Percentiles rank a stretch among this genome's conserved stretches.
phyloP scores from a whole-genome alignment of 2,329 filamentous ascomycete genomes.

The Orbilia quercus region DNA sequence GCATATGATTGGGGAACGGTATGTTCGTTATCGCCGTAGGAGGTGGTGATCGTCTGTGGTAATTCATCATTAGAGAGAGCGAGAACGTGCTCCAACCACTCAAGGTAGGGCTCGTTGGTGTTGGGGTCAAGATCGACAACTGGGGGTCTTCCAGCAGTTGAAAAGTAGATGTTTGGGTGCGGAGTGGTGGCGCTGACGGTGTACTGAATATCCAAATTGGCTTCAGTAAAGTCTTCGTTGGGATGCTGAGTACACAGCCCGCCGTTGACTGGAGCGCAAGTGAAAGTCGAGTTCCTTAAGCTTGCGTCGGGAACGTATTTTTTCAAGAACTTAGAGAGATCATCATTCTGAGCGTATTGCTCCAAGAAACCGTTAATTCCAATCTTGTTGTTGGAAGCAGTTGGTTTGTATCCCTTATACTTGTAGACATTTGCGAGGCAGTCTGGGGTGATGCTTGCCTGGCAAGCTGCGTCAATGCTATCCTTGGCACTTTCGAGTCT shows the following conservation, averaged over 20 bases:
- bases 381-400: conserved; percentile 48
- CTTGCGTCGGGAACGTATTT: conserved; percentile 66
- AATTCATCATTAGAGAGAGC: conserved; percentile 66
- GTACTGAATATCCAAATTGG: conserved; percentile 72
- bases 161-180: conserved; percentile 69
- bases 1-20: conserved; percentile 73
- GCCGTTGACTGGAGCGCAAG: conserved; percentile 63
- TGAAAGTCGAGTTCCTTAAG: conserved; percentile 65
- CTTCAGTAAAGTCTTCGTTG: conserved; percentile 65
- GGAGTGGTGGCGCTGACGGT: conserved; percentile 69
- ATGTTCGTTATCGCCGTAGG: conserved; percentile 76
- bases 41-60: conserved; percentile 73
- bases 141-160: conserved; percentile 69
- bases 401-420: conserved; percentile 56
- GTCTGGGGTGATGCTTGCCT: conserved; percentile 61
- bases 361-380: conserved; percentile 61
- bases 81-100: conserved; percentile 72
- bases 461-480: conserved; percentile 58
- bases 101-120: conserved; percentile 76
- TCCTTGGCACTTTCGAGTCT: not conserved
- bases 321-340: conserved; percentile 65
- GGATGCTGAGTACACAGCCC: conserved; percentile 64
- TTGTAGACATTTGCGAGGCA: conserved; percentile 62
- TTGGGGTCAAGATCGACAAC: conserved; percentile 66
- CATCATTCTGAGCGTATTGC: conserved; percentile 61